A percentile compares a stretch with the other conserved stretches of the same genome.
Evolutionary conservation across 2,329 filamentous ascomycete genomes (phyloP).

Genomic region (Xenoacremonium recifei): DNA sequence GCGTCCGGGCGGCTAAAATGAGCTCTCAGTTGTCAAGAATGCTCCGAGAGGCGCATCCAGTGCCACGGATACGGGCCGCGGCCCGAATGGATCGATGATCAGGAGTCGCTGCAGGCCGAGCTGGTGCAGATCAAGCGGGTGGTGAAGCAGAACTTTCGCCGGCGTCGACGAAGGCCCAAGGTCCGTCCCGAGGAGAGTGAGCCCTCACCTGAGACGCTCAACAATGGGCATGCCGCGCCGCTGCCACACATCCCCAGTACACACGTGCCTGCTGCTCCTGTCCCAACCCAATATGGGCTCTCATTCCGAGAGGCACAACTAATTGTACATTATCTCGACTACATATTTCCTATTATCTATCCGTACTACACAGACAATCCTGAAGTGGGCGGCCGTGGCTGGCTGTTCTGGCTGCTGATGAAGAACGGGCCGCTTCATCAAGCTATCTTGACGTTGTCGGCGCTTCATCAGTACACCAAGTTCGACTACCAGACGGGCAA

Average conservation of each 20-base stretch:
- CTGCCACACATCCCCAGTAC: too few relatives aligned
- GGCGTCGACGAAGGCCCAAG: conserved; percentile 12
- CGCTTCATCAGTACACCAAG: conserved; percentile 23
- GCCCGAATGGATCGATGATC: conserved; percentile 33
- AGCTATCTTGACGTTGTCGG: conserved; percentile 24
- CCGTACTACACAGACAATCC: conserved; percentile 25
- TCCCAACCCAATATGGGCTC: conserved; percentile 1
- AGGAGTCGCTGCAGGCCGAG: conserved; percentile 26
- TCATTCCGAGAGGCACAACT: conserved; percentile 24
- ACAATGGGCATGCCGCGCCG: too few relatives aligned
- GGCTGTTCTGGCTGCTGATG: conserved; percentile 23
- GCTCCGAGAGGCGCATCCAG: conserved; percentile 17
- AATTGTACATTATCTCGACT: conserved; percentile 27
- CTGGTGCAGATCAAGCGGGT: conserved; percentile 20
- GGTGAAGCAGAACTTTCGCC: conserved; percentile 23
- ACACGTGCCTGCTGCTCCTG: background rate
- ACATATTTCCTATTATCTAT: conserved; percentile 27
- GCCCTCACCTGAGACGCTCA: too few relatives aligned
- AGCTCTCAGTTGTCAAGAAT: conserved; percentile 18
- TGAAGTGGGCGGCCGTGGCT: conserved; percentile 23
- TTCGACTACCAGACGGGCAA: conserved; percentile 15
- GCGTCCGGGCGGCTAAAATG: too few relatives aligned
- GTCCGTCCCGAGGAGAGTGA: background rate
- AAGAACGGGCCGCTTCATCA: conserved; percentile 21
- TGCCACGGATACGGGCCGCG: conserved; percentile 31